Percentiles rank a stretch among this genome's conserved stretches.
Evolutionary conservation across 495 filamentous ascomycete genomes (phyloP).

Genomic region (Annulohypoxylon moriforme): DNA sequence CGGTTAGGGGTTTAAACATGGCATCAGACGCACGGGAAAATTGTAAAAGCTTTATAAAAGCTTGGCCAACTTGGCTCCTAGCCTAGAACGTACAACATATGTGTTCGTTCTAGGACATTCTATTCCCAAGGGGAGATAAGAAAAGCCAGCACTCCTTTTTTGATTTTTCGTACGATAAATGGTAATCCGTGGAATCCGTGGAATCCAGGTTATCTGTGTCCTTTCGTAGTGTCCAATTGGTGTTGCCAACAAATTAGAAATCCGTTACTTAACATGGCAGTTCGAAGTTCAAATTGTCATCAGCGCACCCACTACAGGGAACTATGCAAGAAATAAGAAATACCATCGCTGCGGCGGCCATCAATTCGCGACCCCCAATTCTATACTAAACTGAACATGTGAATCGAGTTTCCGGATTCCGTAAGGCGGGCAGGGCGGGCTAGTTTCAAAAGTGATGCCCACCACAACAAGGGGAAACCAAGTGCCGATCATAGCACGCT

Average conservation of each 20-base stretch:
- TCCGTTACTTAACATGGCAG: conserved; percentile 8
- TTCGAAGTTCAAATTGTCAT: conserved; percentile 23
- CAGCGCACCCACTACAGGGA: conserved; percentile 14
- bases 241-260: conserved; percentile 4
- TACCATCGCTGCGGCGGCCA: conserved; percentile 1
- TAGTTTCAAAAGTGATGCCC: conserved; percentile 17
- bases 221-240: conserved; percentile 9
- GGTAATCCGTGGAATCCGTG: background rate
- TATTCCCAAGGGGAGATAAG: conserved; percentile 23
- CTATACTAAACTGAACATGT: conserved; percentile 14
- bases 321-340: background rate
- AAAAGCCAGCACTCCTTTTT: conserved; percentile 1
- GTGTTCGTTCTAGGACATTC: conserved; percentile 10
- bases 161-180: conserved; percentile 4
- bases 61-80: conserved; percentile 20
- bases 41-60: conserved; percentile 31
- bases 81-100: conserved; percentile 19
- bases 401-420: conserved; percentile 31
- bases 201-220: background rate
- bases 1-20: conserved; percentile 29
- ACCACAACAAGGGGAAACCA: conserved; percentile 42
- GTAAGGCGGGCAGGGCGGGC: conserved; percentile 21
- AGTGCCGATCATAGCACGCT: conserved; percentile 40
- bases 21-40: conserved; percentile 28
- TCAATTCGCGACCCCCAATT: conserved; percentile 17